Evolutionary conservation across 306 rosid species (phyloP), one percentile per base, ranked within the genome.

Genomic region (Casuarina equisetifolia): DNA sequence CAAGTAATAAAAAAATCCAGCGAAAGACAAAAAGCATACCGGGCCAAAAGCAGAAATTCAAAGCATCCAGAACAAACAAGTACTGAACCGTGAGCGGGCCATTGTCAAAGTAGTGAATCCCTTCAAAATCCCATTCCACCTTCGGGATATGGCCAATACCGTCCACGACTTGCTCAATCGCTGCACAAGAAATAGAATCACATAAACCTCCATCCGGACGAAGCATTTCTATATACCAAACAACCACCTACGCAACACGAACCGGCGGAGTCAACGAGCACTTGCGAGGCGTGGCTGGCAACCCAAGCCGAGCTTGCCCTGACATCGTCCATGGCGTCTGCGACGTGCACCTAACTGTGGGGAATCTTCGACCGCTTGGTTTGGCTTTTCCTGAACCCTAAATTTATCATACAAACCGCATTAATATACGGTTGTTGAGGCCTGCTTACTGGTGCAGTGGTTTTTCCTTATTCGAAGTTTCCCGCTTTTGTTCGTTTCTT

Each of bases 21-120:
- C 38, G n/a, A 32, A 55, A 25, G 66, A 42, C 13, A 8, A 11
- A 39, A 13, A 11, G 8, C 9, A 20, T 84, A 95, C 98, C 98
- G 43, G 97, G 97, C 98, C 97, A 95, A 85, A 95, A 95, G 84
- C 98, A 95, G 83, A 95, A 95, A 81, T 95, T 95, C 74, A 95
- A 55, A 85, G 97, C 93, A 76, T 95, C 97, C 82, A 92, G 73
- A 9, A 95, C 98, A 72, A 95, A 80, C 72, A 95, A 82, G 84
- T 92, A 95, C 86, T 95, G 98, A 75, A 92, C 97, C 38, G 98
- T 91, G 78, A 92, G 92, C 3, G 97, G 98, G 16, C 97, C 97
- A 71, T 92, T 88, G 20, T 92, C 98, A 64, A 95, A 92, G 70
- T 88, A 95, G 79, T 95, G 98, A 89, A 95, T 95, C 86, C 98